Conservation (phyloP, 208 protist species). For the Crithidia brevicula region DNA sequence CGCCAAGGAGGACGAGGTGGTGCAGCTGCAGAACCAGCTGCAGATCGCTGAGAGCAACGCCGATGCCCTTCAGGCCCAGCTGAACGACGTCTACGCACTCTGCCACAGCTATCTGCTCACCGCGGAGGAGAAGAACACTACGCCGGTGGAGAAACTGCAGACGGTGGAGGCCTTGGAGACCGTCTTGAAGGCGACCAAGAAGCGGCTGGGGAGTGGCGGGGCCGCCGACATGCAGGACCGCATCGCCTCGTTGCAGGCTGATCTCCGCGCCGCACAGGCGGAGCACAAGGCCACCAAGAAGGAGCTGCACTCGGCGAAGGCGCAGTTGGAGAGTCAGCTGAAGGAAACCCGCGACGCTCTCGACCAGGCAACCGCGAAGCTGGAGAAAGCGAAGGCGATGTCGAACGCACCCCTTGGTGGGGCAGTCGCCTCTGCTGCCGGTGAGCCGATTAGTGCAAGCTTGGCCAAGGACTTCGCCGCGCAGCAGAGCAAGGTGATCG, state of each 20-base stretch:
- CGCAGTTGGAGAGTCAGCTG: conserved; percentile 36
- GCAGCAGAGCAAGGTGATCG: conserved; percentile 52
- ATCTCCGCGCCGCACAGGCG: conserved; percentile 48
- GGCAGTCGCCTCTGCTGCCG: background rate
- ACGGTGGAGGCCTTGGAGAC: conserved; percentile 53
- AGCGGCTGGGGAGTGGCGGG: conserved; percentile 26
- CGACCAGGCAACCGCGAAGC: conserved; percentile 27
- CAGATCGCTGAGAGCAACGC: conserved; percentile 65
- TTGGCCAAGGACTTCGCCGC: conserved; percentile 25
- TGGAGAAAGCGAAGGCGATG: conserved; percentile 21
- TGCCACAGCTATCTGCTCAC: conserved; percentile 62
- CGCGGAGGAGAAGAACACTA: conserved; percentile 18
- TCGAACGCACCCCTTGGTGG: background rate
- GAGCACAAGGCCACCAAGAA: conserved; percentile 48
- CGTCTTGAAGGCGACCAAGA: conserved; percentile 44
- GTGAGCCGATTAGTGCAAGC: background rate
- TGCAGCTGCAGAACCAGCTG: conserved; percentile 71
- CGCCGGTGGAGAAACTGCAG: conserved; percentile 40
- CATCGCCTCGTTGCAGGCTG: conserved; percentile 35
- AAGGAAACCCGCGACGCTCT: conserved; percentile 24
- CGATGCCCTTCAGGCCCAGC: conserved; percentile 45
- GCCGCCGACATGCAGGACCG: conserved; percentile 45
- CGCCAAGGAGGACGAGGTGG: conserved; percentile 62
- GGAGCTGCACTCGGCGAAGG: conserved; percentile 34
- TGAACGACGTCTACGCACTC: conserved; percentile 54